Evolutionary conservation across 768 basidiomycete genomes (phyloP).

Genomic region (Artomyces pyxidatus): DNA sequence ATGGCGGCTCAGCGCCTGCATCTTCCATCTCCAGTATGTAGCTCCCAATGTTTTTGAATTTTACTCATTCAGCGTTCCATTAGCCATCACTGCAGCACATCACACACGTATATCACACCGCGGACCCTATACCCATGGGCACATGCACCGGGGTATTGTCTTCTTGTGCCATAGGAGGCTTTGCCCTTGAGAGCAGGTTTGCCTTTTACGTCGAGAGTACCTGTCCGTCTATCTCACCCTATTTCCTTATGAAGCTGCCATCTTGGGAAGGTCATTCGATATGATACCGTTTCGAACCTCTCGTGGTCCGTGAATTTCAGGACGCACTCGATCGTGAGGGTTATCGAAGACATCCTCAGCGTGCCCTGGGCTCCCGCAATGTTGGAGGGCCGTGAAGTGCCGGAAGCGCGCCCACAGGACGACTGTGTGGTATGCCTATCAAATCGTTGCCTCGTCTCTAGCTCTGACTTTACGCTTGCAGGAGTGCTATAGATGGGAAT

Average conservation of each 20-base stretch:
- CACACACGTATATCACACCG: slow-evolving; percentile 87
- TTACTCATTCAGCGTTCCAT: slow-evolving; percentile 1
- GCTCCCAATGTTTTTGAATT: background rate
- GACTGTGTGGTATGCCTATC: slow-evolving; percentile 60
- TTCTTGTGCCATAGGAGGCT: slow-evolving; percentile 75
- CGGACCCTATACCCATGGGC: slow-evolving; percentile 89
- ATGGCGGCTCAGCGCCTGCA: slow-evolving; percentile 69
- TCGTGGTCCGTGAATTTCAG: slow-evolving; percentile 83
- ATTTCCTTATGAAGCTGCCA: slow-evolving; percentile 54
- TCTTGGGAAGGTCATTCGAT: slow-evolving; percentile 76
- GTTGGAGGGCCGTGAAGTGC: slow-evolving; percentile 59
- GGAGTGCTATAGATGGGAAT: slow-evolving; percentile 76
- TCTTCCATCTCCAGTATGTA: slow-evolving; percentile 72
- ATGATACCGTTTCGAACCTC: slow-evolving; percentile 83
- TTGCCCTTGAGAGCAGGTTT: slow-evolving; percentile 69
- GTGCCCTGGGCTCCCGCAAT: slow-evolving; percentile 63
- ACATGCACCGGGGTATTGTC: slow-evolving; percentile 71
- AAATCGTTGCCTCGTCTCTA: background rate
- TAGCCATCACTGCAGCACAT: slow-evolving; percentile 68
- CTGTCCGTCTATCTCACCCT: no score
- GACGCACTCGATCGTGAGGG: slow-evolving; percentile 68
- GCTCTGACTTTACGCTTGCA: slow-evolving; percentile 17
- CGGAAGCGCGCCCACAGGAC: slow-evolving; percentile 40
- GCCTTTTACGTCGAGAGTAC: no score
- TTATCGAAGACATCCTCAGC: slow-evolving; percentile 67